phyloP scores from a whole-genome alignment of 768 basidiomycete genomes.

The Multifurca ochricompacta region DNA sequence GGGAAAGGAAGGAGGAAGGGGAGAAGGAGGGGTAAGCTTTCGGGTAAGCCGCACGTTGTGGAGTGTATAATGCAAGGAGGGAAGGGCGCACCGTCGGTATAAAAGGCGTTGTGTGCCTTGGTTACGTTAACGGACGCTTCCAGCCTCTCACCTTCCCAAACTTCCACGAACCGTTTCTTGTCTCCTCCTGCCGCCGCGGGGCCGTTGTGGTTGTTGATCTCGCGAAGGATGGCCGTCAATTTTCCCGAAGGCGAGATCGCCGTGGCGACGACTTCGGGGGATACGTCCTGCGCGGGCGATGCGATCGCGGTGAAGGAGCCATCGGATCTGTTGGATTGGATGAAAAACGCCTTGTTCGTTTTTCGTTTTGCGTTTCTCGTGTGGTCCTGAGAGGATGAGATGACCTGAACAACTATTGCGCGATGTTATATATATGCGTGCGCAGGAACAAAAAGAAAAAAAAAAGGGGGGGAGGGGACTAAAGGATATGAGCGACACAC shows the following conservation, averaged over 20 bases:
- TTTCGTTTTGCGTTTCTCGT: constrained; percentile 16
- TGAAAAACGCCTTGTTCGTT: constrained; percentile 16
- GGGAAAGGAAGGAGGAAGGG: too few species aligned
- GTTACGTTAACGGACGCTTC: constrained; percentile 18
- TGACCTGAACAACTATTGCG: constrained; percentile 13
- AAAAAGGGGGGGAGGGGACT: not conserved
- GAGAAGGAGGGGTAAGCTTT: too few species aligned
- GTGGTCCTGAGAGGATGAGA: constrained; percentile 15
- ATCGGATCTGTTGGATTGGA: constrained; percentile 8
- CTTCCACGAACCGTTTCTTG: constrained; percentile 26
- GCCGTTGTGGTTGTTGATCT: too few species aligned
- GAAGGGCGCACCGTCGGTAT: constrained; percentile 24
- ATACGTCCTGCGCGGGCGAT: constrained; percentile 19
- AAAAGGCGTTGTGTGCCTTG: constrained; percentile 24
- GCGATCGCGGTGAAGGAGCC: constrained; percentile 9
- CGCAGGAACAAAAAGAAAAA: not conserved
- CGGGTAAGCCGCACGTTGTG: too few species aligned
- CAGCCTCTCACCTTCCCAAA: constrained; percentile 24
- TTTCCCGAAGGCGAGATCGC: constrained; percentile 23
- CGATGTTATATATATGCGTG: not conserved
- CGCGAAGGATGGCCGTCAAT: constrained; percentile 23
- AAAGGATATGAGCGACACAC: not conserved
- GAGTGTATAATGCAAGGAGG: too few species aligned
- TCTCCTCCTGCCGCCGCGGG: too few species aligned
- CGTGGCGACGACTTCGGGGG: constrained; percentile 19